Evolutionary conservation across 2,329 filamentous ascomycete genomes (phyloP).

Genomic region (Stagonosporopsis cucurbitacearum): DNA sequence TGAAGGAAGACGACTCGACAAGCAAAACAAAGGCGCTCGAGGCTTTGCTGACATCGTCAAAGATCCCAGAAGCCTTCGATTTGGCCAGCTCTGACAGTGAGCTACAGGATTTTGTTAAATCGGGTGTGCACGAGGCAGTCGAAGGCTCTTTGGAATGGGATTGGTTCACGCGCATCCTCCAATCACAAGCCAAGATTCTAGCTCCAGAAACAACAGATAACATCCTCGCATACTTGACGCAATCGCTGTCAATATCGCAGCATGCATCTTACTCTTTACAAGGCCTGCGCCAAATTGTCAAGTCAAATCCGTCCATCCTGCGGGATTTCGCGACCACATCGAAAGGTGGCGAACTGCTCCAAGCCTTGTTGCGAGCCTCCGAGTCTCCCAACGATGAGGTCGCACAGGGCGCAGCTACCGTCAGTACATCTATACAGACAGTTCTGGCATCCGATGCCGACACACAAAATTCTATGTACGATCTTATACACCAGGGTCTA

Average conservation of each 20-base stretch:
- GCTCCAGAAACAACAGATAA: constrained; percentile 47
- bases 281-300: constrained; percentile 55
- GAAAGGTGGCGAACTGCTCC: constrained; percentile 59
- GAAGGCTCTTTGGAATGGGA: constrained; percentile 46
- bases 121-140: constrained; percentile 39
- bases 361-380: constrained; percentile 59
- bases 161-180: constrained; percentile 46
- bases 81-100: constrained; percentile 44
- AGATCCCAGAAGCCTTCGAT: constrained; percentile 44
- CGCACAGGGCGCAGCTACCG: constrained; percentile 50
- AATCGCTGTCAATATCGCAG: constrained; percentile 47
- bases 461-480: constrained; percentile 56
- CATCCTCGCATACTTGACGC: constrained; percentile 48
- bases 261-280: constrained; percentile 48
- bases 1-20: constrained; percentile 38
- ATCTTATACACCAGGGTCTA: constrained; percentile 61
- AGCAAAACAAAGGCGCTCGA: constrained; percentile 39
- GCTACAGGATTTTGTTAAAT: constrained; percentile 46
- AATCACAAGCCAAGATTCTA: constrained; percentile 42
- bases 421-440: constrained; percentile 48
- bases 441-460: constrained; percentile 47
- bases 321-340: constrained; percentile 52
- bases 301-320: constrained; percentile 50
- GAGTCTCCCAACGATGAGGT: constrained; percentile 62
- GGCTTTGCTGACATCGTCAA: constrained; percentile 44